phyloP scores from a whole-genome alignment of 2,329 filamentous ascomycete genomes.

The Trichoderma citrinoviride region DNA sequence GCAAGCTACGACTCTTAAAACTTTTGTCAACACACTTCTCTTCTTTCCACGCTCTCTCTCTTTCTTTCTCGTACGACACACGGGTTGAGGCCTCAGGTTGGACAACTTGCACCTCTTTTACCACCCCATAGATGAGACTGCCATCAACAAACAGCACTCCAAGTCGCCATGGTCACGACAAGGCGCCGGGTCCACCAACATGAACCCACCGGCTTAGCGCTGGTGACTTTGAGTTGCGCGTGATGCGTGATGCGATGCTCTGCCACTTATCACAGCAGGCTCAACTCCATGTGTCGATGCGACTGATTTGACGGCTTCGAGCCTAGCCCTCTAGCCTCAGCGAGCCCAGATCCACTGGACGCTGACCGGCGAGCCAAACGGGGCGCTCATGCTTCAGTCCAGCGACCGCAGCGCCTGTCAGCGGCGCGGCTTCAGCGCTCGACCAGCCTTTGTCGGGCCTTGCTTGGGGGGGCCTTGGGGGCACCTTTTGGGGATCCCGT shows the following conservation, averaged over 20 bases:
- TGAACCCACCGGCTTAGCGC: constrained; percentile 16
- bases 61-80: background rate
- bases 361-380: background rate
- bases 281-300: background rate
- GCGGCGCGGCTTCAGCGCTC: background rate
- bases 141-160: background rate
- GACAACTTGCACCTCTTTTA: background rate
- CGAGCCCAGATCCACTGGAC: constrained; percentile 11
- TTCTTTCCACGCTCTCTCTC: background rate
- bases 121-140: too few relatives aligned
- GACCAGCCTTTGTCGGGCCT: background rate
- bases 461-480: background rate
- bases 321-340: constrained; percentile 9
- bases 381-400: background rate
- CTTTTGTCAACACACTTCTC: too few relatives aligned
- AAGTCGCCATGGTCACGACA: background rate
- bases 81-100: background rate
- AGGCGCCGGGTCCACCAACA: constrained; percentile 11
- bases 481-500: constrained; percentile 14
- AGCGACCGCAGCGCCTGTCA: background rate
- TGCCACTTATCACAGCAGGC: background rate
- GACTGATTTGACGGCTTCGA: background rate
- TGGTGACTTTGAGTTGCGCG: constrained; percentile 13
- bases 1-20: background rate
- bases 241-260: constrained; percentile 20